Conservation (phyloP, 805 yeast species). For the Pichia paraexigua region DNA sequence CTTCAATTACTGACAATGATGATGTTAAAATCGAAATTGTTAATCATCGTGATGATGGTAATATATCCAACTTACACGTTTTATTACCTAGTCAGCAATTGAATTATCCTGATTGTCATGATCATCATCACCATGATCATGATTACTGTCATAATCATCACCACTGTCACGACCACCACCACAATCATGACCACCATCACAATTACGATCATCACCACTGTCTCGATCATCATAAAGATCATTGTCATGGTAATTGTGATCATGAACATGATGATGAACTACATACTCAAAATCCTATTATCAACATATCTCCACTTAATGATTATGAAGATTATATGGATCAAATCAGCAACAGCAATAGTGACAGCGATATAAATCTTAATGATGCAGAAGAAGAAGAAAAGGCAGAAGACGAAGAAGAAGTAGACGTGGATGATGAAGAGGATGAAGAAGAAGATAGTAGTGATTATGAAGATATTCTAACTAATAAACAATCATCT, state of each 20-base stretch:
- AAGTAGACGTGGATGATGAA: not conserved
- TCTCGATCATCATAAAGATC: no score
- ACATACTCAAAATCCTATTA: not conserved
- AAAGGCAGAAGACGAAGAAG: not conserved
- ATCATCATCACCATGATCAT: no score
- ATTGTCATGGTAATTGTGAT: no score
- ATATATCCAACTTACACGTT: not conserved
- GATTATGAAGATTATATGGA: not conserved
- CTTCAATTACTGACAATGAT: not conserved
- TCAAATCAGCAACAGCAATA: not conserved
- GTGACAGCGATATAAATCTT: not conserved
- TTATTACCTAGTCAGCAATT: not conserved
- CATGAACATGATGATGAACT: not conserved
- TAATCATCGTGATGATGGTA: not conserved
- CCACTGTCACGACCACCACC: no score
- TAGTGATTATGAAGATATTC: not conserved
- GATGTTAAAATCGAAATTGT: not conserved
- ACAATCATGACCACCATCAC: no score
- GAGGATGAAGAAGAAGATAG: slow-evolving; percentile 1
- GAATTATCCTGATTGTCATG: no score
- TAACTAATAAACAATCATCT: not conserved
- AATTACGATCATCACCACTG: no score
- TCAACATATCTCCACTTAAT: not conserved
- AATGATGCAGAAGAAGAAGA: not conserved
- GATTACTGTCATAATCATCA: no score